These are phyloP conservation scores for Pseudopithomyces chartarum DNA, from an alignment of 2,329 filamentous ascomycete species.

Conservation along the genomic window DNA sequence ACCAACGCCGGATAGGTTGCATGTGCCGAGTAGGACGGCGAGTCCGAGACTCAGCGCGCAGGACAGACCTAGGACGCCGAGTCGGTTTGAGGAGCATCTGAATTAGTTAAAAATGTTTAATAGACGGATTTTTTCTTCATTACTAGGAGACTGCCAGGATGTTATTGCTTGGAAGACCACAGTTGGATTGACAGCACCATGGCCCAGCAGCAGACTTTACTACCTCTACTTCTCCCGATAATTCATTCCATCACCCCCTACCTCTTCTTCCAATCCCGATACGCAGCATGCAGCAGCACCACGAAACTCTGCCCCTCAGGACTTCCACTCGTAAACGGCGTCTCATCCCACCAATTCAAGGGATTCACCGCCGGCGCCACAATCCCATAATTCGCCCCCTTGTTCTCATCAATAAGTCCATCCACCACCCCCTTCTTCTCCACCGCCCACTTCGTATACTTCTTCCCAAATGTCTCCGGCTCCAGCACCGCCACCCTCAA, in stretches of 20 bases:
- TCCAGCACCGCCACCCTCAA: constrained; percentile 53
- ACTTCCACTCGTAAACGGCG: constrained; percentile 32
- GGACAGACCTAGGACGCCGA: constrained; percentile 10
- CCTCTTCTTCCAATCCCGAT: constrained; percentile 44
- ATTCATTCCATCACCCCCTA: not conserved
- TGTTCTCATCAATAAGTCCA: constrained; percentile 38
- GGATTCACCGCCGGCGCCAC: constrained; percentile 51
- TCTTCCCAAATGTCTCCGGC: constrained; percentile 41
- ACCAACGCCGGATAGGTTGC: not conserved
- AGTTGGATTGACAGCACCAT: no score
- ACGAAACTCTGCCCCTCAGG: constrained; percentile 53
- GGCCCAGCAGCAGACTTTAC: not conserved
- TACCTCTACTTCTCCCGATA: not conserved
- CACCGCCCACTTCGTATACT: constrained; percentile 51
- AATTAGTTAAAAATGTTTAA: not conserved
- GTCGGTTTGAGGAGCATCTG: constrained; percentile 8
- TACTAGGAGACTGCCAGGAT: no score
- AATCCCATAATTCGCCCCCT: constrained; percentile 46
- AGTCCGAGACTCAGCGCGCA: constrained; percentile 10
- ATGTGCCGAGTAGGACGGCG: constrained; percentile 10
- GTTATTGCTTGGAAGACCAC: no score
- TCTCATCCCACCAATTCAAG: constrained; percentile 42
- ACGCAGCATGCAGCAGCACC: constrained; percentile 50
- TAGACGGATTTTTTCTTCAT: not conserved
- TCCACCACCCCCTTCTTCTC: constrained; percentile 46